Base-by-base conservation (phyloP, 176 grass and related monocot species). In the Oryza officinalis region DNA sequence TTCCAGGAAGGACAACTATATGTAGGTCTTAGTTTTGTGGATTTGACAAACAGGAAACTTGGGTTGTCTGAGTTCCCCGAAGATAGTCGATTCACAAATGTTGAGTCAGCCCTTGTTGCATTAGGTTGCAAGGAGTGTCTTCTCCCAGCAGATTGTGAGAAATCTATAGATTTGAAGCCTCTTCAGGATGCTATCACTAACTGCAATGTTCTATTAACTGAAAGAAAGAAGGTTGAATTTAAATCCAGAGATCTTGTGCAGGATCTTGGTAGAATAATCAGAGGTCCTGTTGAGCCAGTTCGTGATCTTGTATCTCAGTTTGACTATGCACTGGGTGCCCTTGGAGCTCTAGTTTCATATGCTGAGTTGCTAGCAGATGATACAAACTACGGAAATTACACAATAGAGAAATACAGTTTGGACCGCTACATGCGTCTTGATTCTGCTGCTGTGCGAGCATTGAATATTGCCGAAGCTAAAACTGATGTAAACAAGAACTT, bases 401-500 rank as follows among this genome's bases (percentile, higher is more conserved):
- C 82, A 13, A 94, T 98, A 76, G 95, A 93, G 84, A 95, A 90
- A 68, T 98, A 94, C 88, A 91, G 84, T 88, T 88, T 98, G 76
- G 82, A 91, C 84, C 22, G 85, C 30, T 98, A 90, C 69, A 98
- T 98, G 95, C 77, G 95, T 83, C 87, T 98, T 78, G 95, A 98
- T 90, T 98, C 91, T 88, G 95, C 95, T 40, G 95, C 90, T 0
- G 87, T 95, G 79, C 87, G 86, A 82, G 95, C 95, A 80, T 81
- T 98, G 76, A 98, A 95, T 86, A 90, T 98, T 22, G 74, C 88
- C 31, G 88, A 98, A 88, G 92, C 91, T 83, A 98, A 94, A 81
- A 95, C 95, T 78, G 95, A 98, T 81, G 59, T 88, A 78, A 98
- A 95, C 83, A 98, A 93, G 90, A 98, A 98, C 79, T 98, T 98